A percentile compares a stretch with the other conserved stretches of the same genome.
Conservation (phyloP, 2,329 filamentous ascomycete species). For the Dothidotthia symphoricarpi region DNA sequence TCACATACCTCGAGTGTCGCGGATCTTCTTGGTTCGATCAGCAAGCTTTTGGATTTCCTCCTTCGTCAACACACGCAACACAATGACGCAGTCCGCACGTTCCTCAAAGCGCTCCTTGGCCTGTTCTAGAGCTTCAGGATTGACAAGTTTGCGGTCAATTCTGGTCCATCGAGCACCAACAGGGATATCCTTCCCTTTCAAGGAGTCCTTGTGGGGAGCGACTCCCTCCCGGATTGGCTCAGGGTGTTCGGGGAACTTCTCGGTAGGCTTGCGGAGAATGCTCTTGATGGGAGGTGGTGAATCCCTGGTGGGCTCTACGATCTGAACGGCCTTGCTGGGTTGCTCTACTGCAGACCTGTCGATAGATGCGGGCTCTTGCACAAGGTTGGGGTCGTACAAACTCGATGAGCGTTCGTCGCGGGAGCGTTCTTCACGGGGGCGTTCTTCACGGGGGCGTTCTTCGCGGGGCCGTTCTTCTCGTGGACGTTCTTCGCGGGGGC, state of each 20-base stretch:
- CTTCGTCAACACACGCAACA: slow-evolving; percentile 79
- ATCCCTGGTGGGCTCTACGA: slow-evolving; percentile 71
- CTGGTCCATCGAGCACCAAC: slow-evolving; percentile 87
- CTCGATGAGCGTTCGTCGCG: slow-evolving; percentile 32
- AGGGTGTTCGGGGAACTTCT: slow-evolving; percentile 81
- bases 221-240: slow-evolving; percentile 85
- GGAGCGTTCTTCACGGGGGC: slow-evolving; percentile 25
- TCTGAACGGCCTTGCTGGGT: slow-evolving; percentile 44
- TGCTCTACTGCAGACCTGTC: slow-evolving; percentile 20
- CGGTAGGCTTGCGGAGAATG: slow-evolving; percentile 79
- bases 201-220: slow-evolving; percentile 86
- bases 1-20: slow-evolving; percentile 49
- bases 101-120: slow-evolving; percentile 92
- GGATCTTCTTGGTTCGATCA: slow-evolving; percentile 73
- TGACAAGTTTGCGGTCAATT: slow-evolving; percentile 83
- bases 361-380: slow-evolving; percentile 36
- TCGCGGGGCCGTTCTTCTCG: slow-evolving; percentile 26
- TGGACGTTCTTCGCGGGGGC: too few relatives aligned
- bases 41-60: slow-evolving; percentile 90
- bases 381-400: slow-evolving; percentile 30
- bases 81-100: slow-evolving; percentile 89
- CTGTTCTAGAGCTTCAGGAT: slow-evolving; percentile 79
- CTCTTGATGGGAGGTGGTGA: slow-evolving; percentile 67
- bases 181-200: slow-evolving; percentile 65
- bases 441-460: slow-evolving; percentile 27